A percentile compares a stretch with the other conserved stretches of the same genome.
These are phyloP conservation scores for Botrytis galanthina DNA, from an alignment of 2,329 filamentous ascomycete genomes.

Conservation along the genomic window DNA sequence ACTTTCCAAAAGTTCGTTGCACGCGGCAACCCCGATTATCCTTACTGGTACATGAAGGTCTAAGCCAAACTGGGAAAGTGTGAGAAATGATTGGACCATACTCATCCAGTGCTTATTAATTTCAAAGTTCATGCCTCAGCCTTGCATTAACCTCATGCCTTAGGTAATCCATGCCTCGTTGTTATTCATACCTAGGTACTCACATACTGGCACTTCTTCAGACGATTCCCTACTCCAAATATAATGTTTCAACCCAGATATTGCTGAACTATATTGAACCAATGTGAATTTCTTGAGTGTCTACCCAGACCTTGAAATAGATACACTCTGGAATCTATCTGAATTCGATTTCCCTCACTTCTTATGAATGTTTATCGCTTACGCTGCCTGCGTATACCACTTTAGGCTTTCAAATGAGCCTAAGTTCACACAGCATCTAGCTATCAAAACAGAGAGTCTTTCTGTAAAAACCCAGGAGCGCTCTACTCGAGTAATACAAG, in stretches of 20 bases:
- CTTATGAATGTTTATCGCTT: not conserved
- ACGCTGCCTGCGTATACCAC: not conserved
- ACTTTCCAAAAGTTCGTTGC: not conserved
- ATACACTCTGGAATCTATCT: not conserved
- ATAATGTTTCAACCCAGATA: not conserved
- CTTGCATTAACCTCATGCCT: not conserved
- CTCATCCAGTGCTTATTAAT: not conserved
- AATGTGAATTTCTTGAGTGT: not conserved
- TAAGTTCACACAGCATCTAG: not conserved
- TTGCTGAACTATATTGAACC: not conserved
- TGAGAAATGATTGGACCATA: not conserved
- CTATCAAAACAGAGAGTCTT: not conserved
- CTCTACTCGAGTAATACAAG: not conserved
- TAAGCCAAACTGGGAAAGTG: not conserved
- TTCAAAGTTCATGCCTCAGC: not conserved
- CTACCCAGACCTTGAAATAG: not conserved
- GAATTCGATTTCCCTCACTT: not conserved
- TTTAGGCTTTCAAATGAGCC: not conserved
- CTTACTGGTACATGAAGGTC: not conserved
- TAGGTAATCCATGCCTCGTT: not conserved
- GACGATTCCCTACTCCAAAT: not conserved
- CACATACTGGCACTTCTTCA: not conserved
- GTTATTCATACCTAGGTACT: not conserved
- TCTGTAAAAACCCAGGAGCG: not conserved
- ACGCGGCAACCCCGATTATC: slow-evolving; percentile 9